phyloP scores from a whole-genome alignment of 345 rosid genomes.

The Eucalyptus microcorys region DNA sequence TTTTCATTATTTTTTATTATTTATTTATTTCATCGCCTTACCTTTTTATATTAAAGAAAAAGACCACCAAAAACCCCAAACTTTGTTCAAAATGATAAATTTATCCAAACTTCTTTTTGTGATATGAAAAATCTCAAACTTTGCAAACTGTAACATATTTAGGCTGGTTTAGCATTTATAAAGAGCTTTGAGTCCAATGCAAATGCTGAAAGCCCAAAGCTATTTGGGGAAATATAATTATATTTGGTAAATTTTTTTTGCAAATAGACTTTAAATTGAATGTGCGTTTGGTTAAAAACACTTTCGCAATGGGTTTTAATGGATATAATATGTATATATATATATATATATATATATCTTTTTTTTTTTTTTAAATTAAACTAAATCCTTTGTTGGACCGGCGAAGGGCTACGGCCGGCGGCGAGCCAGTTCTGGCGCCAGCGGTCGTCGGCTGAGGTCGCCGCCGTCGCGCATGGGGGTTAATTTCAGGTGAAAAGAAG shows the following conservation, averaged over 20 bases:
- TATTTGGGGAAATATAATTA: rapidly evolving
- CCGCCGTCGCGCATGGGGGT: rapidly evolving
- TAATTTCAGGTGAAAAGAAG: background rate
- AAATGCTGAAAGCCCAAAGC: rapidly evolving
- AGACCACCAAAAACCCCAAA: rapidly evolving
- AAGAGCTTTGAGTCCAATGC: rapidly evolving
- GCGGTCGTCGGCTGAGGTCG: rapidly evolving
- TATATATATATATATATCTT: too few relatives aligned
- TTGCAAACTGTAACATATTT: rapidly evolving
- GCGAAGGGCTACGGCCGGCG: rapidly evolving
- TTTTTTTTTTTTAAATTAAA: too few relatives aligned
- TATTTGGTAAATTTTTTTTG: too few relatives aligned
- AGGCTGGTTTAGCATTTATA: too few relatives aligned
- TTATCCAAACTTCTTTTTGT: too few relatives aligned
- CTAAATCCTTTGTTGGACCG: rapidly evolving
- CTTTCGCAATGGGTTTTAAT: rapidly evolving
- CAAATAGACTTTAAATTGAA: rapidly evolving
- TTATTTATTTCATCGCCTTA: too few relatives aligned
- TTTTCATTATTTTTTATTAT: too few relatives aligned
- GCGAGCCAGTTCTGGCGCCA: rapidly evolving
- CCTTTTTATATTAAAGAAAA: too few relatives aligned
- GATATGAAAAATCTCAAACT: rapidly evolving
- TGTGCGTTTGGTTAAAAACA: rapidly evolving
- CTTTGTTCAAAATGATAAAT: rapidly evolving
- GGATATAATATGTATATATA: too few relatives aligned